These are phyloP conservation scores for Desmodesmus armatus DNA, from an alignment of 139 green algal genomes.

Conservation along the genomic window DNA sequence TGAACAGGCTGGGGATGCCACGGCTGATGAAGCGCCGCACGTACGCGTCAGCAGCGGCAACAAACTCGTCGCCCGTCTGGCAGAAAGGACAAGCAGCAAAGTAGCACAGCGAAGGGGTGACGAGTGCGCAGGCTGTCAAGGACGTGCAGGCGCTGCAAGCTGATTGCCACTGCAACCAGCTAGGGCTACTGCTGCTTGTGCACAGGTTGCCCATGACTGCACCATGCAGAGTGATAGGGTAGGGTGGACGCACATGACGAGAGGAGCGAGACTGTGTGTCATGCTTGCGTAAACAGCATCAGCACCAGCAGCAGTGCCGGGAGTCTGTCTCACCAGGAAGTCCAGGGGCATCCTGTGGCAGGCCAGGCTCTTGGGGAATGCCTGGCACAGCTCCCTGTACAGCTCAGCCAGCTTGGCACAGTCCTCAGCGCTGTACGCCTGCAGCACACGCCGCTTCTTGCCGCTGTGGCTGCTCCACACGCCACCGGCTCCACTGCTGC, in stretches of 20 bases:
- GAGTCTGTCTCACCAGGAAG: constrained; percentile 71
- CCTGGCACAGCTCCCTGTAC: constrained; percentile 80
- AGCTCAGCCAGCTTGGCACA: constrained; percentile 63
- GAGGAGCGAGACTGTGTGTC: background rate
- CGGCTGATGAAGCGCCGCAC: constrained; percentile 77
- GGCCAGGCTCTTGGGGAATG: constrained; percentile 73
- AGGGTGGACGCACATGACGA: background rate
- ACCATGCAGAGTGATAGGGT: too few relatives aligned
- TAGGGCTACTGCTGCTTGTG: too few relatives aligned
- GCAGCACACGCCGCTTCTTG: constrained; percentile 39
- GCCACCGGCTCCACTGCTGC: constrained; percentile 1
- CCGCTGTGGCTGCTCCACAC: constrained; percentile 33
- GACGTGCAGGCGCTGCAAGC: background rate
- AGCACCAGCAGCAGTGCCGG: background rate
- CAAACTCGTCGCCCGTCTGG: constrained; percentile 79
- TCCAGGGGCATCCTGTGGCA: constrained; percentile 89
- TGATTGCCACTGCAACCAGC: too few relatives aligned
- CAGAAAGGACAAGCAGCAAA: background rate
- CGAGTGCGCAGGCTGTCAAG: background rate
- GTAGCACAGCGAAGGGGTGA: background rate
- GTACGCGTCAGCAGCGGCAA: constrained; percentile 75
- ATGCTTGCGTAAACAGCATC: background rate
- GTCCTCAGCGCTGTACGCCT: constrained; percentile 56
- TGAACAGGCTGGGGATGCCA: constrained; percentile 97
- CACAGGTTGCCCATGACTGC: too few relatives aligned